Conservation (phyloP, 2,329 filamentous ascomycete species). For the Bipolaris victoriae region DNA sequence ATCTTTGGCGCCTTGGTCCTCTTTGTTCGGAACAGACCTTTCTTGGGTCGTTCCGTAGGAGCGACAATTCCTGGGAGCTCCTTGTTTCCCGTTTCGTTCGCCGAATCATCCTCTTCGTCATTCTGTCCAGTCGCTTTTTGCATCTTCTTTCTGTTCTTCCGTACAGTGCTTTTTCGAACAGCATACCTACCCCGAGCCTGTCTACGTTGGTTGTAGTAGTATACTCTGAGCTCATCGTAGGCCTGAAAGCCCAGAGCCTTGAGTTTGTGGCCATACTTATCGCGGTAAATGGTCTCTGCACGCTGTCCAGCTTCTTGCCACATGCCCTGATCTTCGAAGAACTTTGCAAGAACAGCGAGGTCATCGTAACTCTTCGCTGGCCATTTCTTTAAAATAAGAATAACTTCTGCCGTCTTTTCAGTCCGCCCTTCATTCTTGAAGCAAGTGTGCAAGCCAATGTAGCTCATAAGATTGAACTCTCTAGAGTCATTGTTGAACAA, state of each 20-base stretch:
- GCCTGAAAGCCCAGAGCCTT: slow-evolving; percentile 53
- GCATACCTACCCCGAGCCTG: slow-evolving; percentile 38
- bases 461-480: slow-evolving; percentile 39
- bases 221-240: slow-evolving; percentile 36
- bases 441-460: slow-evolving; percentile 60
- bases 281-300: slow-evolving; percentile 73
- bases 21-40: slow-evolving; percentile 40
- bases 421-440: slow-evolving; percentile 69
- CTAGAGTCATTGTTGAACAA: slow-evolving; percentile 41
- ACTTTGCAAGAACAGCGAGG: slow-evolving; percentile 77
- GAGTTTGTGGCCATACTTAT: slow-evolving; percentile 55
- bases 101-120: slow-evolving; percentile 28
- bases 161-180: slow-evolving; percentile 35
- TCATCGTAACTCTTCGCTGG: slow-evolving; percentile 77
- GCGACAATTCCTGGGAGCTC: slow-evolving; percentile 26
- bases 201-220: slow-evolving; percentile 34
- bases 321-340: slow-evolving; percentile 75
- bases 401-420: slow-evolving; percentile 76
- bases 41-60: slow-evolving; percentile 32
- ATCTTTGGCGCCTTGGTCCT: slow-evolving; percentile 29
- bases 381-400: slow-evolving; percentile 73
- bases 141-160: slow-evolving; percentile 35
- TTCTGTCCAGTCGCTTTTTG: slow-evolving; percentile 30
- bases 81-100: slow-evolving; percentile 18
- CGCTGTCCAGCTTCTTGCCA: slow-evolving; percentile 57